Evolutionary conservation across 352 stramenopile genomes (phyloP).

Genomic region (Pythium plurisporium): DNA sequence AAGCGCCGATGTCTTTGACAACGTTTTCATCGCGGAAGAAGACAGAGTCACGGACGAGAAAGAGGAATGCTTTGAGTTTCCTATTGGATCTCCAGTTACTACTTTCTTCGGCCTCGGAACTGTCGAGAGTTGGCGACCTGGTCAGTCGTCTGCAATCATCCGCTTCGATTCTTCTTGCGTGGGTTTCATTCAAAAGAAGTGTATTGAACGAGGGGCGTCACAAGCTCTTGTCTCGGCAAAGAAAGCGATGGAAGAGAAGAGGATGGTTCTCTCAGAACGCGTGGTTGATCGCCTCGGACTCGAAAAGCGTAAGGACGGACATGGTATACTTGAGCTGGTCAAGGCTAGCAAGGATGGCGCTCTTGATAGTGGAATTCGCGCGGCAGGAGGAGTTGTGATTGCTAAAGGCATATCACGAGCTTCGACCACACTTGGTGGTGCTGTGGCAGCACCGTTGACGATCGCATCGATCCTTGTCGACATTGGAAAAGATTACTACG

Average conservation of each 20-base stretch:
- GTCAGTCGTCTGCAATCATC: conserved; percentile 36
- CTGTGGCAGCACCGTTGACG: conserved; percentile 66
- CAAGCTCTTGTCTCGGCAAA: conserved; percentile 38
- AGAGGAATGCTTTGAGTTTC: conserved; percentile 33
- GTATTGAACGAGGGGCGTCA: conserved; percentile 50
- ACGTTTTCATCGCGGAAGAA: conserved; percentile 10
- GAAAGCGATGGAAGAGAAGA: conserved; percentile 47
- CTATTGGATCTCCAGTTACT: conserved; percentile 44
- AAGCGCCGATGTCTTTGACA: not conserved
- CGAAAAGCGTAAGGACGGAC: conserved; percentile 27
- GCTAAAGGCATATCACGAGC: conserved; percentile 62
- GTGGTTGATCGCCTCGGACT: conserved; percentile 58
- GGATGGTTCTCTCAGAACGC: conserved; percentile 48
- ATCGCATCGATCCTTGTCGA: conserved; percentile 85
- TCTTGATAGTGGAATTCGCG: conserved; percentile 79
- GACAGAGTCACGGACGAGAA: conserved; percentile 8
- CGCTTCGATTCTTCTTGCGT: conserved; percentile 24
- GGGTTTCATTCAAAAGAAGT: conserved; percentile 64
- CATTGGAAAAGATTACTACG: conserved; percentile 82
- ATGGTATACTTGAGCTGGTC: conserved; percentile 47
- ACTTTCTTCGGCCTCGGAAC: conserved; percentile 67
- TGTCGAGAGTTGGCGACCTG: conserved; percentile 45
- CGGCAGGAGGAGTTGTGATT: conserved; percentile 65
- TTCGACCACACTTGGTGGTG: conserved; percentile 46
- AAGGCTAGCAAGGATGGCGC: conserved; percentile 64